Percentiles rank a stretch among this genome's conserved stretches.
Conservation (phyloP, 2,329 filamentous ascomycete genomes). For the Byssothecium circinans region DNA sequence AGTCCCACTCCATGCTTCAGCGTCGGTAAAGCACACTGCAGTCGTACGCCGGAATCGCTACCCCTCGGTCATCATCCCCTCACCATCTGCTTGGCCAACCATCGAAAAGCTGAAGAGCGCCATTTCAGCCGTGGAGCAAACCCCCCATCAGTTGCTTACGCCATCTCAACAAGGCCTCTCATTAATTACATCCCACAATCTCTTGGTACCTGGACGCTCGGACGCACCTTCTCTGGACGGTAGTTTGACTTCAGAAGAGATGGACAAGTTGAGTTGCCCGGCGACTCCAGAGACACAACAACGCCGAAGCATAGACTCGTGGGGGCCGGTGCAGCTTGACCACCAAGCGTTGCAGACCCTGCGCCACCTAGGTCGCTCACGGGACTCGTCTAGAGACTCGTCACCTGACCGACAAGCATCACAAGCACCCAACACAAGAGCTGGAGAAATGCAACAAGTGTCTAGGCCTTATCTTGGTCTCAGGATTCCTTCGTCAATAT, state of each 20-base stretch:
- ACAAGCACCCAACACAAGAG: constrained; percentile 47
- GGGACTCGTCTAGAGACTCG: constrained; percentile 18
- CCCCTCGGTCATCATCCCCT: constrained; percentile 62
- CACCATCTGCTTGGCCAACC: constrained; percentile 59
- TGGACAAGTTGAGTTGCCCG: constrained; percentile 80
- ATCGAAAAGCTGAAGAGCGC: constrained; percentile 56
- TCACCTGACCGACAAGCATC: constrained; percentile 27
- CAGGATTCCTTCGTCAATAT: constrained; percentile 24
- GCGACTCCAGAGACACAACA: constrained; percentile 68
- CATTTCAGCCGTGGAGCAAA: constrained; percentile 58
- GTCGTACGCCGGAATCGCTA: constrained; percentile 51
- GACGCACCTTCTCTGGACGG: constrained; percentile 88
- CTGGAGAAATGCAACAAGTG: constrained; percentile 64
- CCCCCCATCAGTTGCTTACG: constrained; percentile 60
- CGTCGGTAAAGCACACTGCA: constrained; percentile 52
- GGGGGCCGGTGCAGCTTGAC: constrained; percentile 67
- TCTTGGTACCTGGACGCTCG: constrained; percentile 72
- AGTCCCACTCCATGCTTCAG: constrained; percentile 55
- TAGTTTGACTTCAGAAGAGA: constrained; percentile 83
- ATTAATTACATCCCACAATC: constrained; percentile 62
- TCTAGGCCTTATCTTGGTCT: constrained; percentile 51
- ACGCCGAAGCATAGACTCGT: constrained; percentile 60
- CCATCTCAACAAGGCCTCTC: constrained; percentile 76
- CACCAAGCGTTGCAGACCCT: constrained; percentile 79
- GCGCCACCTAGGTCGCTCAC: constrained; percentile 62